Evolutionary conservation across 192 early-diverging fungal genomes (phyloP), one percentile per base, ranked within the genome.

Genomic region (Chytriomyces sp.): DNA sequence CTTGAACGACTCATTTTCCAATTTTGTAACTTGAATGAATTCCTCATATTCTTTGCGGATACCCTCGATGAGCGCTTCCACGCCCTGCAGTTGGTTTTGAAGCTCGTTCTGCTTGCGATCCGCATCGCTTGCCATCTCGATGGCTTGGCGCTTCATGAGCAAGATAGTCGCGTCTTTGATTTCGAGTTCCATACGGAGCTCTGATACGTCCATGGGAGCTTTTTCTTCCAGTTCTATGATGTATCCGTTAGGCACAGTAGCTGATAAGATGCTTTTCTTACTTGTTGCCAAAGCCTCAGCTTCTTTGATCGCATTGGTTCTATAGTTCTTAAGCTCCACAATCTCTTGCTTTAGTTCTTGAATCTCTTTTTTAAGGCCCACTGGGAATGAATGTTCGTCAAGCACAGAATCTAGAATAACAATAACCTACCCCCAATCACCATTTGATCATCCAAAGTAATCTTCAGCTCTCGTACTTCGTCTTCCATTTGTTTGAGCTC

Each of bases 41-140:
- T 86, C 87, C 5, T 86, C 87, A 61, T 88, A 88, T 73, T 88
- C 85, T 40, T 73, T 74, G 7, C 85, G 73, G 34, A 88, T 79
- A 34, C 83, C 74, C 25, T 87, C 84, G 44, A 88, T 76, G 19
- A 88, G 73, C 81, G 79, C 65, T 82, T 88, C 87, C 31, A 88
- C 73, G 3, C 87, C 85, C 61, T 88, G 87, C 33, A 88, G 49
- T 68, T 88, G 85, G 59, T 81, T 85, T 70, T 88, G 87, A 69
- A 85, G 85, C 28, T 80, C 84, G 64, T 88, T 87, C 56, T 85
- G 77, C 56, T 80, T 74, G 17, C 72, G 30, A 61, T 84, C 86
- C 17, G 87, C 83, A 37, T 85, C 85, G 7, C 55, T 73, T 0
- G 85, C 81, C 28, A 87, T 73, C 22, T 85, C 80, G 38, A 85